Percentiles rank a stretch among this genome's conserved stretches.
These are phyloP conservation scores for Elsinoe fawcettii DNA, from an alignment of 2,329 filamentous ascomycete genomes.

Conservation along the genomic window DNA sequence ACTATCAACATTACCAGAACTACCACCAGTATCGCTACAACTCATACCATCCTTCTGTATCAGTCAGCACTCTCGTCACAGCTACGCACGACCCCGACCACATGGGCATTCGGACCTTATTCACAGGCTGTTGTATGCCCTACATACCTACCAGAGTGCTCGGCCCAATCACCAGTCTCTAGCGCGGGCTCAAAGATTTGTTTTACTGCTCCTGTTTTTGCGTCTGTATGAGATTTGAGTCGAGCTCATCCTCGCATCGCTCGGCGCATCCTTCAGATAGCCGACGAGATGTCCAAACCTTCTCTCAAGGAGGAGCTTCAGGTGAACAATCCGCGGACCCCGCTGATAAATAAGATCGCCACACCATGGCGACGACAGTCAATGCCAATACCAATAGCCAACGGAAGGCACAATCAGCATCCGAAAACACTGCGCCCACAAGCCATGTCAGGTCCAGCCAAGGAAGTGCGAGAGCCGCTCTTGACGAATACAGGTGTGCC, in stretches of 20 bases:
- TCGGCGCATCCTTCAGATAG: not conserved
- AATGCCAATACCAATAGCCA: too few relatives aligned
- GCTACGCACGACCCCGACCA: not conserved
- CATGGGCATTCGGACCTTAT: not conserved
- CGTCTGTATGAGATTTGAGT: not conserved
- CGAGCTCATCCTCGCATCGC: not conserved
- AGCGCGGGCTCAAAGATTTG: not conserved
- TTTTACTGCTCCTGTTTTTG: not conserved
- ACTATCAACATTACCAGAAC: not conserved
- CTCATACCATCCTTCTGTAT: not conserved
- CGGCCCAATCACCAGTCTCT: not conserved
- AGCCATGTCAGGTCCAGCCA: too few relatives aligned
- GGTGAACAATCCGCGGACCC: too few relatives aligned
- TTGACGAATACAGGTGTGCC: too few relatives aligned
- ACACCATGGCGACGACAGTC: too few relatives aligned
- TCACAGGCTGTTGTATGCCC: not conserved
- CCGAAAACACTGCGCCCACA: too few relatives aligned
- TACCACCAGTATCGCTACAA: too few relatives aligned
- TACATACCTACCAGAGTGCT: not conserved
- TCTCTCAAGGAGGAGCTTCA: too few relatives aligned
- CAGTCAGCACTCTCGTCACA: not conserved
- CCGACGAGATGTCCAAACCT: not conserved
- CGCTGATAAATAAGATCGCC: too few relatives aligned
- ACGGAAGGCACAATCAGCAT: too few relatives aligned
- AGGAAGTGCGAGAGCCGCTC: too few relatives aligned